Evolutionary conservation across 441 rosid species (phyloP), one percentile per base, ranked within the genome.

Genomic region (Erodium trifolium): DNA sequence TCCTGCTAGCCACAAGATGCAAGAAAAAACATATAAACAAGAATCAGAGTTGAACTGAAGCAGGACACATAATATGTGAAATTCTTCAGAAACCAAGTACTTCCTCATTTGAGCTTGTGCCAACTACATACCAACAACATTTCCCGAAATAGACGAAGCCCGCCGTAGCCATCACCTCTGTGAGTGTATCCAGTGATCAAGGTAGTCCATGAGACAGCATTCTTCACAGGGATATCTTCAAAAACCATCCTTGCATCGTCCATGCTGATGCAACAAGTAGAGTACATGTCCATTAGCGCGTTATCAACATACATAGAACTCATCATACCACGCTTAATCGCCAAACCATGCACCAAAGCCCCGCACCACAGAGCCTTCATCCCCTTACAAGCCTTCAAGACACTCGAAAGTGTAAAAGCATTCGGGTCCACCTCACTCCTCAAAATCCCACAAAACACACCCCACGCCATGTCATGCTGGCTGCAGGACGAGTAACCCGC

Each of bases 171-270:
- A 76, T 82, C 81, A 66, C 94, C 96, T 29, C 80, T 76, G 67
- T 94, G 99, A 23, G 97, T 87, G 70, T 82, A 92, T 3, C 94
- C 97, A 13, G 96, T 73, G 67, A 94, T 88, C 76, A 92, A 59
- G 17, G 85, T 86, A 65, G 99, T 94, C 97, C 99, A 92, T 0
- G 94, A 81, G 45, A 87, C 96, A 7, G 71, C 84, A 80, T 81
- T 90, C 70, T 85, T 94, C 66, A 57, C 78, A 49, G 76, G 75
- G 71, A 90, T 85, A 63, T 68, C 74, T 4, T 73, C 63, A 76
- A 94, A 94, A 63, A 90, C 67, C 75, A 70, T 17, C 71, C 86
- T 82, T 2, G 99, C 96, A 47, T 75, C 81, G 4, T 78, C 85
- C 94, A 92, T 86, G 65, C 78, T 75, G 11, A 63, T 65, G 6